Percentiles rank a stretch among this genome's conserved stretches.
phyloP scores from a whole-genome alignment of 179 eudicot genomes.

The Carnegiea gigantea region DNA sequence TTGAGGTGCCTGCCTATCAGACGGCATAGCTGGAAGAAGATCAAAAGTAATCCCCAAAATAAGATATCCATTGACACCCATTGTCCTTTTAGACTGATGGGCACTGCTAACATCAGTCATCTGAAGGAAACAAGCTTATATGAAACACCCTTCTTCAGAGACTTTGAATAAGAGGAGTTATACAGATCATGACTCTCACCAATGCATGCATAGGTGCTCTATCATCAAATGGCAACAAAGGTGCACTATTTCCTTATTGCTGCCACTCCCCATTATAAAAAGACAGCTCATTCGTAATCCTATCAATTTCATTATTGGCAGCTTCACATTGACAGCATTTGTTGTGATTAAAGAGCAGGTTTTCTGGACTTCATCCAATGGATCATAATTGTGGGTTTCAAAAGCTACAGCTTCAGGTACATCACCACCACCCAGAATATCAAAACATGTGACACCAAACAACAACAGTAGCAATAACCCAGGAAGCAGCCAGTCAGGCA shows the following conservation, averaged over 20 bases:
- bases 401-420: conserved; percentile 22
- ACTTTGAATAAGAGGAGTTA: conserved; percentile 23
- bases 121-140: conserved; percentile 57
- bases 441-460: conserved; percentile 33
- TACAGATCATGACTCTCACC: conserved; percentile 28
- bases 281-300: conserved; percentile 50
- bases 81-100: conserved; percentile 45
- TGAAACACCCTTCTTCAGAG: conserved; percentile 41
- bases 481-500: not conserved
- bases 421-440: conserved; percentile 21
- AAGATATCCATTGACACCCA: conserved; percentile 60
- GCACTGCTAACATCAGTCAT: conserved; percentile 58
- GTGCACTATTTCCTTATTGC: conserved; percentile 47
- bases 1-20: conserved; percentile 24
- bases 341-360: conserved; percentile 47
- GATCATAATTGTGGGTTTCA: conserved; percentile 46
- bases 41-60: conserved; percentile 52
- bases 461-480: conserved; percentile 36
- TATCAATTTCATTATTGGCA: conserved; percentile 39
- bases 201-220: conserved; percentile 49
- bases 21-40: conserved; percentile 36
- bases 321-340: conserved; percentile 48
- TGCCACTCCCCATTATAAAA: conserved; percentile 93
- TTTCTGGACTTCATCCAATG: conserved; percentile 62
- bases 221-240: conserved; percentile 69